A percentile compares a stretch with the other conserved stretches of the same genome.
These are phyloP conservation scores for Asterionellopsis glacialis DNA, from an alignment of 108 stramenopile species.

Conservation along the genomic window DNA sequence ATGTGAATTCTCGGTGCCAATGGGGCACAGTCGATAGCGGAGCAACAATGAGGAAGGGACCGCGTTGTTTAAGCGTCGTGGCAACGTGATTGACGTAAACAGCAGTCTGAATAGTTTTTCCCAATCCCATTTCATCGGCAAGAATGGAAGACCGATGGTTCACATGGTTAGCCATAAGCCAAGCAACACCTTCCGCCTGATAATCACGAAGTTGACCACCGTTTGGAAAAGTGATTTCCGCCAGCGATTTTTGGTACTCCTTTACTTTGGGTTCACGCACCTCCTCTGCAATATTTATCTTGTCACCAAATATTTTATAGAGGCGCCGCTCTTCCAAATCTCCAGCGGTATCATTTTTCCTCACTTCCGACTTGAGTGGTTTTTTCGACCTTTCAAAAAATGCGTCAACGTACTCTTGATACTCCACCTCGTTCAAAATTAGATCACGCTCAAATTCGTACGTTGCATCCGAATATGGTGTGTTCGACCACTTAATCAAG, in stretches of 20 bases:
- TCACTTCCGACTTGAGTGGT: slow-evolving; percentile 42
- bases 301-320: slow-evolving; percentile 74
- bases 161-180: slow-evolving; percentile 81
- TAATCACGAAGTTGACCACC: slow-evolving; percentile 88
- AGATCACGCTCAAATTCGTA: slow-evolving; percentile 87
- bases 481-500: slow-evolving; percentile 75
- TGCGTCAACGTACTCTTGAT: slow-evolving; percentile 41
- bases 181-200: slow-evolving; percentile 92
- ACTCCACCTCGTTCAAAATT: slow-evolving; percentile 71
- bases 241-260: slow-evolving; percentile 51
- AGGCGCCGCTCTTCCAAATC: slow-evolving; percentile 43
- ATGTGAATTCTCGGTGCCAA: slow-evolving; percentile 90
- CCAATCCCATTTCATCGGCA: slow-evolving; percentile 96
- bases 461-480: slow-evolving; percentile 52
- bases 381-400: slow-evolving; percentile 45
- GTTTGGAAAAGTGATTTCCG: slow-evolving; percentile 49
- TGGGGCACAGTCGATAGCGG: slow-evolving; percentile 92
- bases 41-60: slow-evolving; percentile 88
- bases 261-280: slow-evolving; percentile 32
- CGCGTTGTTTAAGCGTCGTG: slow-evolving; percentile 36
- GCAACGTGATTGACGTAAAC: slow-evolving; percentile 65
- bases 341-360: slow-evolving; percentile 6
- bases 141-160: slow-evolving; percentile 80
- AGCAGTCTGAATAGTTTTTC: slow-evolving; percentile 90
- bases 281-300: slow-evolving; percentile 24